Conservation (phyloP, 495 filamentous ascomycete species). For the Aspergillus carlsbadensis region DNA sequence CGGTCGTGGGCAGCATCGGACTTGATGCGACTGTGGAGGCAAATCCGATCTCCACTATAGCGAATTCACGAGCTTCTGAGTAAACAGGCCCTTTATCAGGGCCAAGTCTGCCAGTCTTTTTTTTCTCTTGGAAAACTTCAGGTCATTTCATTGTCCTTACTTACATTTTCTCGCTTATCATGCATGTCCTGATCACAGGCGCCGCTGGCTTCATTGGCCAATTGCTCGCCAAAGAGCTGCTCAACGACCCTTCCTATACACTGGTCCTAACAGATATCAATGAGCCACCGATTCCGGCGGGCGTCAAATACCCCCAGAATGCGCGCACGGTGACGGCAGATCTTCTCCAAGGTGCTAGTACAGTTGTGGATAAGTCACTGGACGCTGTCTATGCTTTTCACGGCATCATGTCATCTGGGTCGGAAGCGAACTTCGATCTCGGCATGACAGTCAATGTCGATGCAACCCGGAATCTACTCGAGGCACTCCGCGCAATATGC, state of each 20-base stretch:
- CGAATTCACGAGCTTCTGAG: neutral
- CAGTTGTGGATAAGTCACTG: constrained; percentile 51
- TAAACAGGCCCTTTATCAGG: constrained; percentile 1
- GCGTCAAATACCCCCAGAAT: constrained; percentile 52
- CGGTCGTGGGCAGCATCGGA: constrained; percentile 38
- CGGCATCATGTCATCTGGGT: constrained; percentile 76
- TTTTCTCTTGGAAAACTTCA: neutral
- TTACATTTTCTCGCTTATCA: constrained; percentile 18
- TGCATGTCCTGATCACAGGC: constrained; percentile 68
- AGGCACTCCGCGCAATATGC: constrained; percentile 51
- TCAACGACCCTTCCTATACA: constrained; percentile 53
- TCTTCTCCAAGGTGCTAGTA: constrained; percentile 50
- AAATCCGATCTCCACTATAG: constrained; percentile 22
- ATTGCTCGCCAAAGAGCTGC: constrained; percentile 58
- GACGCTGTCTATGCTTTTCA: constrained; percentile 73
- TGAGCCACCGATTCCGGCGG: constrained; percentile 51
- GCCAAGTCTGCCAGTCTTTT: neutral
- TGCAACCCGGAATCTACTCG: constrained; percentile 60
- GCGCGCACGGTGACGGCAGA: constrained; percentile 55
- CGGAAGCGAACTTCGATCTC: constrained; percentile 69
- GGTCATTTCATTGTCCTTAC: neutral
- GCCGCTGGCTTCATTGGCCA: constrained; percentile 70
- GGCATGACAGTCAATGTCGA: constrained; percentile 71
- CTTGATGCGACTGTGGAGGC: constrained; percentile 45
- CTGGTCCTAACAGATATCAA: constrained; percentile 62